Evolutionary conservation across 495 filamentous ascomycete genomes (phyloP).

Genomic region (Talaromyces adpressus): DNA sequence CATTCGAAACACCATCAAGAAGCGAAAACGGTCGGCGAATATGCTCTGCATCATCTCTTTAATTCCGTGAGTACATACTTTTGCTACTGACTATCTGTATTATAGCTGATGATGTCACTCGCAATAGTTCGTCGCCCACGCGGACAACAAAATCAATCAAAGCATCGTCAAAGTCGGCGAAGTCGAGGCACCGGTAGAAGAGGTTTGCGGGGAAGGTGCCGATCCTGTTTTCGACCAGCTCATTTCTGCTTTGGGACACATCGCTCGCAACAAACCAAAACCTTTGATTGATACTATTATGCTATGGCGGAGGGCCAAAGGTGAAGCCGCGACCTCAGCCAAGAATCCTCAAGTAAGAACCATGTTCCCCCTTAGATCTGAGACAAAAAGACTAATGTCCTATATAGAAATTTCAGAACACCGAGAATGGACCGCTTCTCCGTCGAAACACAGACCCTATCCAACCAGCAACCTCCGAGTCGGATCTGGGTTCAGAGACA

Average conservation of each 20-base stretch:
- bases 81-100: not conserved
- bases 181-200: slow-evolving; percentile 73
- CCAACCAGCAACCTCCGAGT: slow-evolving; percentile 22
- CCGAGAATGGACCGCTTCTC: slow-evolving; percentile 33
- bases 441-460: slow-evolving; percentile 51
- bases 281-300: slow-evolving; percentile 95
- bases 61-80: slow-evolving; percentile 57
- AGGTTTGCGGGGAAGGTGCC: slow-evolving; percentile 80
- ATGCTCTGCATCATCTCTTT: slow-evolving; percentile 92
- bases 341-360: slow-evolving; percentile 51
- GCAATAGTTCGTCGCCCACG: slow-evolving; percentile 59
- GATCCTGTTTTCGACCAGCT: slow-evolving; percentile 93
- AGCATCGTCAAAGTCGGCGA: slow-evolving; percentile 68
- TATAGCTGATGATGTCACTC: slow-evolving; percentile 15
- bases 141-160: slow-evolving; percentile 87
- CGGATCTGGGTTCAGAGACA: slow-evolving; percentile 20
- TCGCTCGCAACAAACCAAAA: slow-evolving; percentile 88
- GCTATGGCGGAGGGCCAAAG: slow-evolving; percentile 93
- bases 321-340: slow-evolving; percentile 66
- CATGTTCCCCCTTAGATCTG: not conserved
- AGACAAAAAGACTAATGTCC: not conserved
- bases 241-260: slow-evolving; percentile 86
- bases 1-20: slow-evolving; percentile 74
- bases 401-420: slow-evolving; percentile 20
- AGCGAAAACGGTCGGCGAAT: slow-evolving; percentile 88